phyloP scores from a whole-genome alignment of 2,329 filamentous ascomycete species.

The Talaromyces sp. region DNA sequence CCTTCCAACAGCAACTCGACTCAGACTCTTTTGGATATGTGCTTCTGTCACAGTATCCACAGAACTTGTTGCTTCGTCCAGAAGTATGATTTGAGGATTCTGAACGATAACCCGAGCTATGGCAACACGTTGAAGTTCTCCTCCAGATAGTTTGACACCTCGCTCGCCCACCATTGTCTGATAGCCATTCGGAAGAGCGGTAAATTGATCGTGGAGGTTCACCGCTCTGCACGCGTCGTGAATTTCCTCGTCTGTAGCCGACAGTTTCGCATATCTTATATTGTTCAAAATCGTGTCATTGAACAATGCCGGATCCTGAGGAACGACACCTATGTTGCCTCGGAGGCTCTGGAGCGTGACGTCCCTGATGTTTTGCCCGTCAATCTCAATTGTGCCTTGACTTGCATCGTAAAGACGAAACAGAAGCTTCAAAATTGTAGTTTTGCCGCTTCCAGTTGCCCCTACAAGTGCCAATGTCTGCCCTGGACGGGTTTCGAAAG shows the following conservation, averaged over 20 bases:
- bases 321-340: constrained; percentile 86
- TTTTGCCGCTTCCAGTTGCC: constrained; percentile 90
- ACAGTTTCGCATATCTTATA: constrained; percentile 82
- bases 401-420: constrained; percentile 94
- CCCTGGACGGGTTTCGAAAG: constrained; percentile 44
- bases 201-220: constrained; percentile 91
- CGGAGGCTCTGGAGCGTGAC: constrained; percentile 88
- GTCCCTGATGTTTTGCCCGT: constrained; percentile 73
- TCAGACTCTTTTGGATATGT: constrained; percentile 87
- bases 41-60: constrained; percentile 93
- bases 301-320: constrained; percentile 89
- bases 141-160: constrained; percentile 86
- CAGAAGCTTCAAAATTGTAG: constrained; percentile 85
- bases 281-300: constrained; percentile 84
- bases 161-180: constrained; percentile 93
- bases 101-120: constrained; percentile 88
- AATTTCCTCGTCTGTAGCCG: constrained; percentile 68
- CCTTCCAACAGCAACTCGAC: constrained; percentile 75
- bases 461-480: constrained; percentile 88
- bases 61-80: constrained; percentile 92
- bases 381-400: constrained; percentile 70
- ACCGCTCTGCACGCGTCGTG: constrained; percentile 68
- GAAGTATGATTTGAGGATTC: constrained; percentile 82
- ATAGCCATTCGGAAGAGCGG: constrained; percentile 76
- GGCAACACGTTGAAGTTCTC: constrained; percentile 94